Base-by-base conservation (phyloP, 495 filamentous ascomycete genomes). In the Hypoxylon trugodes region DNA sequence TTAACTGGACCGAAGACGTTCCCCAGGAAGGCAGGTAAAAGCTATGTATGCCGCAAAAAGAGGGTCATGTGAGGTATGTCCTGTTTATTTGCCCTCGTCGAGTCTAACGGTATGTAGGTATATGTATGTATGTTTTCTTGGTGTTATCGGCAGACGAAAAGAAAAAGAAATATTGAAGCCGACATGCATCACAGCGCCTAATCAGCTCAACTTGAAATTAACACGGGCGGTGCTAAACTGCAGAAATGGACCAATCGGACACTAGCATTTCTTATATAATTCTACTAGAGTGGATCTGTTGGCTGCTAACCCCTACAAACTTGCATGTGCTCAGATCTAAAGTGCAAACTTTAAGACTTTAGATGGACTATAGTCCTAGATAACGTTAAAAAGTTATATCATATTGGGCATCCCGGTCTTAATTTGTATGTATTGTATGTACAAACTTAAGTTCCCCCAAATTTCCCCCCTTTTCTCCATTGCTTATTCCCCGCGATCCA, bases 21-120 rank as follows among this genome's bases (percentile, higher is more conserved):
- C 32, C 59, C 46, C 8, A 51, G 45, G 37, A 51, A 15, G 59
- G 59, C 37, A 63, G 51, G 59, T 63, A 24, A 45, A 49, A 16
- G 42, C 10, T 37, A 19, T 1, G 13, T 43, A 41, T 49, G 21
- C 25, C n/a, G n/a, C 40, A 42, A 12, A 45, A 15, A 45, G 41
- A 28, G 52, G 37, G 55, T 18, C 49, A 62, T 62, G 50, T 49
- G 59, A 35, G 21, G 36, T 32, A 16, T 26, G 35, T 55, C 19
- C 8, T 12, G 22, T 36, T 26, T 55, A 55, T 55, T 54, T 55
- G 43, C 43, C 35, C n/a, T n/a, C 25, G 50, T 35, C n/a, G 13
- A 42, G 49, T 38, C 35, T 54, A 61, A 35, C 58, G 58, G 41
- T 24, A 48, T 48, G 26, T 45, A 28, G n/a, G n/a, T n/a, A n/a